phyloP scores from a whole-genome alignment of 352 stramenopile species.

The Aphanomyces stellatus region DNA sequence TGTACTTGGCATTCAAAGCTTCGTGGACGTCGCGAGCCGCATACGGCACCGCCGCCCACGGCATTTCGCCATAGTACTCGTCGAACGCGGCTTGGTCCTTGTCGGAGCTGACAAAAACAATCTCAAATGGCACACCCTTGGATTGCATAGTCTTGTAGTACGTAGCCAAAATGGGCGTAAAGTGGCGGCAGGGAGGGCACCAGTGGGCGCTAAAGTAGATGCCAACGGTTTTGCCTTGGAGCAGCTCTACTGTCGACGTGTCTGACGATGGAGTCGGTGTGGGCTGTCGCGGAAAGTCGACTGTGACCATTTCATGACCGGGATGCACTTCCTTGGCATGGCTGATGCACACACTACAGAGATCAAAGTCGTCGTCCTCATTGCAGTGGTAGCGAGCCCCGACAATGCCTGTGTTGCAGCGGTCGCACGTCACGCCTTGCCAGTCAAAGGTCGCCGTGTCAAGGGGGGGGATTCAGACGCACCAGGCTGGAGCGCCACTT shows the following conservation, averaged over 20 bases:
- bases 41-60: conserved; percentile 90
- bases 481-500: too few relatives aligned
- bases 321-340: too few relatives aligned
- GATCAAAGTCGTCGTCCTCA: neutral
- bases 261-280: too few relatives aligned
- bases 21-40: conserved; percentile 64
- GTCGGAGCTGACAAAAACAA: conserved; percentile 86
- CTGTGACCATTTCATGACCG: too few relatives aligned
- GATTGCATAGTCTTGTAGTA: conserved; percentile 85
- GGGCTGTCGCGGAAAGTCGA: too few relatives aligned
- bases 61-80: conserved; percentile 89
- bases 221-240: neutral
- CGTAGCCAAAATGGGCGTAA: conserved; percentile 89
- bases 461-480: neutral
- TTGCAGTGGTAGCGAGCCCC: neutral
- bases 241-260: neutral
- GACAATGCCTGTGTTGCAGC: neutral
- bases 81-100: conserved; percentile 62
- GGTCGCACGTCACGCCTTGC: neutral
- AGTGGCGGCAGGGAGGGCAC: conserved; percentile 89
- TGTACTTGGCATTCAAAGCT: conserved; percentile 69
- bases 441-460: neutral
- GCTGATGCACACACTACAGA: neutral
- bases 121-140: conserved; percentile 79
- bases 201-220: conserved; percentile 96